A percentile compares a stretch with the other conserved stretches of the same genome.
Conservation (phyloP, 2,329 filamentous ascomycete species). For the Penicillium sp. region DNA sequence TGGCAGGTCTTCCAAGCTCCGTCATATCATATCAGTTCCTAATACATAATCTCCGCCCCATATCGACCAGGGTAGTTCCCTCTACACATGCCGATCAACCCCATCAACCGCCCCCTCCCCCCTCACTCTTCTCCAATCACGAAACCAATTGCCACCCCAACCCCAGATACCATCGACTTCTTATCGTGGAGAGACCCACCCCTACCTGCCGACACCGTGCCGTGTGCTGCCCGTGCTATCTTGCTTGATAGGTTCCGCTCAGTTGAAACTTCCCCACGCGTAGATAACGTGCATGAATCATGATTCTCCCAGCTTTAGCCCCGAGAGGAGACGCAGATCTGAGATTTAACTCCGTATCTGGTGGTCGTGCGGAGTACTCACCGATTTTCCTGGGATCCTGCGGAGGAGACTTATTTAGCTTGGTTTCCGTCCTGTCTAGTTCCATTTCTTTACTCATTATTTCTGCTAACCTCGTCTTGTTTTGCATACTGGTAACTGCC, state of each 20-base stretch:
- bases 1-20: neutral
- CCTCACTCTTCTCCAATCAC: neutral
- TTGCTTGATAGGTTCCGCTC: neutral
- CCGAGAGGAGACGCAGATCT: neutral
- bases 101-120: neutral
- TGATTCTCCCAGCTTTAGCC: neutral
- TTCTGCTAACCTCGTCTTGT: neutral
- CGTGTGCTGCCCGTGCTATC: neutral
- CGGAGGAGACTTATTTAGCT: neutral
- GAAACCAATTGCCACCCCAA: neutral
- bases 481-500: neutral
- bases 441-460: neutral
- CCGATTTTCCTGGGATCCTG: neutral
- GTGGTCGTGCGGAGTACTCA: neutral
- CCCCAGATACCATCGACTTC: neutral
- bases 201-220: too few species aligned
- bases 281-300: conserved; percentile 1
- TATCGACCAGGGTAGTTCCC: neutral
- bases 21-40: too few species aligned
- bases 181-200: neutral
- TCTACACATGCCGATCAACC: neutral
- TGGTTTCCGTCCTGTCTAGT: neutral
- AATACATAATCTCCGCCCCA: neutral
- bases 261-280: neutral
- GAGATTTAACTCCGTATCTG: neutral